A percentile compares a stretch with the other conserved stretches of the same genome.
phyloP scores from a whole-genome alignment of 805 yeast species.

The Lipomyces yamanashiensis region DNA sequence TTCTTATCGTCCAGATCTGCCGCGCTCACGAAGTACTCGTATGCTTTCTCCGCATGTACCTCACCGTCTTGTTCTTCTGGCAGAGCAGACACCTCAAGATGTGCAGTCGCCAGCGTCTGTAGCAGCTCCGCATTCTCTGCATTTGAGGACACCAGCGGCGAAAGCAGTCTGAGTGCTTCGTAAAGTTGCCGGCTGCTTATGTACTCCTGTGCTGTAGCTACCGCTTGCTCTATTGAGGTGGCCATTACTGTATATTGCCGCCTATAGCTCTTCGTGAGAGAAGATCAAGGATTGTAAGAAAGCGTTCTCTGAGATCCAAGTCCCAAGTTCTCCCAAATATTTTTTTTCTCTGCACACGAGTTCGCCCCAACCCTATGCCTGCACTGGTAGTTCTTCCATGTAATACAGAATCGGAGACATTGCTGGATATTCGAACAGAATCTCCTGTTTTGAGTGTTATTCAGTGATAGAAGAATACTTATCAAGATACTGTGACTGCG shows the following conservation, averaged over 20 bases:
- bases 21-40: slow-evolving; percentile 53
- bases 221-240: slow-evolving; percentile 3
- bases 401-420: neutral
- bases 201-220: slow-evolving; percentile 11
- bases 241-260: neutral
- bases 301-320: neutral
- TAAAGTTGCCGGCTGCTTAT: slow-evolving; percentile 14
- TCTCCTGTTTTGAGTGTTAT: neutral
- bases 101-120: slow-evolving; percentile 67
- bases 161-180: slow-evolving; percentile 16
- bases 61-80: slow-evolving; percentile 15
- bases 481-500: no score
- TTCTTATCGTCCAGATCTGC: slow-evolving; percentile 20
- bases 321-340: neutral
- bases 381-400: neutral
- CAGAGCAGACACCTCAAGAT: slow-evolving; percentile 69
- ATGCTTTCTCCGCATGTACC: slow-evolving; percentile 72
- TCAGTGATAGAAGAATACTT: no score
- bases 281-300: no score
- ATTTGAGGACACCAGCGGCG: neutral
- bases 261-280: no score
- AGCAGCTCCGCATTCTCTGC: slow-evolving; percentile 35
- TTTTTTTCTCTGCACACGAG: neutral
- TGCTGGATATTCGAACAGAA: neutral
- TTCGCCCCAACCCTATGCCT: slow-evolving; percentile 21